phyloP scores from a whole-genome alignment of 2,329 filamentous ascomycete genomes.

The Blastomyces silverae region DNA sequence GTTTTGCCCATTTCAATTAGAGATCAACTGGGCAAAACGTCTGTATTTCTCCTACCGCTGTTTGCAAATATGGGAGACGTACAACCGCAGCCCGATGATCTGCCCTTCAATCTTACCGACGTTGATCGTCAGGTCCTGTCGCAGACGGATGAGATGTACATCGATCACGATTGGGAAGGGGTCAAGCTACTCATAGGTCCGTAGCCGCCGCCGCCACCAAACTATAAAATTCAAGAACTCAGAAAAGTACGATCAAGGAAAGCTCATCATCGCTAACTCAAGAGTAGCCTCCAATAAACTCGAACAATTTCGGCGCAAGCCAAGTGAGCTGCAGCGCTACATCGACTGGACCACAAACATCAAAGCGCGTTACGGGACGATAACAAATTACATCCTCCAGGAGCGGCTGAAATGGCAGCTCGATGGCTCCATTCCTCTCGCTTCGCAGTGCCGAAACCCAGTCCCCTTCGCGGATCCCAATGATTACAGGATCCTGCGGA shows the following conservation, averaged over 20 bases:
- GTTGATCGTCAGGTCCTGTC: slow-evolving; percentile 46
- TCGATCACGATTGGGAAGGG: slow-evolving; percentile 48
- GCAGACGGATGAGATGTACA: slow-evolving; percentile 48
- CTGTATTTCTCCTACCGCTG: neutral
- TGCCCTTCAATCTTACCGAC: slow-evolving; percentile 45
- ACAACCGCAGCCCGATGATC: neutral
- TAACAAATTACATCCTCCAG: slow-evolving; percentile 51
- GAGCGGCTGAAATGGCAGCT: slow-evolving; percentile 50
- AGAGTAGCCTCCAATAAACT: slow-evolving; percentile 46
- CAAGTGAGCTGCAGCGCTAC: slow-evolving; percentile 54
- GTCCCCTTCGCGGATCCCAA: slow-evolving; percentile 48
- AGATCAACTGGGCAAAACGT: neutral
- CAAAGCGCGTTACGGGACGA: slow-evolving; percentile 50
- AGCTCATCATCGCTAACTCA: slow-evolving; percentile 13
- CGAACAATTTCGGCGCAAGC: slow-evolving; percentile 52
- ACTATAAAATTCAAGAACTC: no score
- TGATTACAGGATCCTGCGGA: slow-evolving; percentile 53
- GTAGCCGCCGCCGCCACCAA: slow-evolving; percentile 16
- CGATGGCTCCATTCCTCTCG: slow-evolving; percentile 23
- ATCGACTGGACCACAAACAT: slow-evolving; percentile 52
- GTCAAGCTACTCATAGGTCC: slow-evolving; percentile 48
- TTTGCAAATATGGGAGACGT: slow-evolving; percentile 14
- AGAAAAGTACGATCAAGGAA: neutral
- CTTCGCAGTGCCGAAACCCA: slow-evolving; percentile 32
- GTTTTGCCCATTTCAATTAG: no score